Evolutionary conservation across 306 rosid species (phyloP), one percentile per base, ranked within the genome.

Genomic region (Vigna nakashimae): DNA sequence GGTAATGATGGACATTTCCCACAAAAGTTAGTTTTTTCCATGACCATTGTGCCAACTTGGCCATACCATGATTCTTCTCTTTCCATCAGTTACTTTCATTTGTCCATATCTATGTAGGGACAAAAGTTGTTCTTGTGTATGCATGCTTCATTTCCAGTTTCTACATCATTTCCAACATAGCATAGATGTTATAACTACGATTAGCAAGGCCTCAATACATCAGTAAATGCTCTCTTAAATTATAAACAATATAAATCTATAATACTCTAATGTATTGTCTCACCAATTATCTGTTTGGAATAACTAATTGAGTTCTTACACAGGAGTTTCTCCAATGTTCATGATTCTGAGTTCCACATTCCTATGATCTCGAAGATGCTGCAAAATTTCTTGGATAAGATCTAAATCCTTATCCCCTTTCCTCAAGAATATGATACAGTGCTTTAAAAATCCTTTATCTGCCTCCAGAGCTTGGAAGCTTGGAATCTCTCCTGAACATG

Each of bases 381-480:
- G 67, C 34, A 60, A 32, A 30, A 60, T 60, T 60, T 60, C 67
- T 60, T 32, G 43, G 43, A 60, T 60, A 60, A 60, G 43, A 60
- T 60, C 22, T 16, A 32, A 32, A 12, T 22, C 45, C 67, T 16
- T 16, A 22, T 60, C 13, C 22, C 43, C 67, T 60, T 60, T 60
- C n/a, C 45, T 43, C 22, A 32, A 60, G 67, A 45, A 60, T 5
- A 42, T 14, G 45, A 60, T 60, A 32, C 67, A 60, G 45, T 60
- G 67, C 67, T 60, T 60, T 14, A 32, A n/a, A 60, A 32, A 60
- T 11, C 16, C 67, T 32, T 42, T 60, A 60, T 60, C 67, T 32
- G 67, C 67, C 20, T 60, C 67, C 32, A 60, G 45, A 60, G 67
- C 67, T 60, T 30, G 67, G 16, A 60, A 22, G 67, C 67, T 60